A percentile compares a stretch with the other conserved stretches of the same genome.
Conservation (phyloP, 331 rosid species). For the Malus hybrid region DNA sequence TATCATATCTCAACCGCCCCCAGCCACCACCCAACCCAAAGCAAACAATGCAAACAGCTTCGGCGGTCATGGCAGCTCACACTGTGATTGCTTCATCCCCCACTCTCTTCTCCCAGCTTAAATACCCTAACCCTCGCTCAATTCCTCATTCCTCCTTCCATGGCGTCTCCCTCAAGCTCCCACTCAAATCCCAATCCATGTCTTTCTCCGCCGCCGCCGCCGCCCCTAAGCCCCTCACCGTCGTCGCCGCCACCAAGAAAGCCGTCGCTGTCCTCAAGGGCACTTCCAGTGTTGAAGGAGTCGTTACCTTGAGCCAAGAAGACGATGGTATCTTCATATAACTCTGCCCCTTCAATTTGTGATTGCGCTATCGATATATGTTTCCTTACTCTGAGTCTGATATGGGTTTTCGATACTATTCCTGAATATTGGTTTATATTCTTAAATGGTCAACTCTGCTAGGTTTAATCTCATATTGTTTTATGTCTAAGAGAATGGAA, state of each 20-base stretch:
- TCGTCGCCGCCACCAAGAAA: constrained; percentile 55
- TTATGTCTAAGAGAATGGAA: not conserved
- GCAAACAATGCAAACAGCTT: constrained; percentile 38
- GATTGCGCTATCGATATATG: not conserved
- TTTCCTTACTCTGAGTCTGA: not conserved
- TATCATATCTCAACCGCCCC: constrained; percentile 22
- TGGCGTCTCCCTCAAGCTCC: constrained; percentile 42
- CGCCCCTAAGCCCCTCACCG: constrained; percentile 39
- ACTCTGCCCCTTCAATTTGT: not conserved
- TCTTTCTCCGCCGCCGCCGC: constrained; percentile 14
- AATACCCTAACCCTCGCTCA: constrained; percentile 9
- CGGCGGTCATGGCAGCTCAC: constrained; percentile 56
- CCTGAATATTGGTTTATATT: not conserved
- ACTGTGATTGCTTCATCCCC: constrained; percentile 28
- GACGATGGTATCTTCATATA: constrained; percentile 27
- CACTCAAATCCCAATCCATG: constrained; percentile 29
- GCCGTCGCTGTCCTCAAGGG: constrained; percentile 73
- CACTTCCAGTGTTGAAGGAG: constrained; percentile 56
- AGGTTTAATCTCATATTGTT: not conserved
- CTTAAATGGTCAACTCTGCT: not conserved
- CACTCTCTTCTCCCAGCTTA: constrained; percentile 19
- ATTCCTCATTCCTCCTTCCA: constrained; percentile 43
- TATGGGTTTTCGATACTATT: not conserved
- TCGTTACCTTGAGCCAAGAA: constrained; percentile 51
- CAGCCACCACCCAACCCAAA: not conserved